Percentiles rank a stretch among this genome's conserved stretches.
These are phyloP conservation scores for Fusarium goolgardi DNA, from an alignment of 2,329 filamentous ascomycete genomes.

Conservation along the genomic window DNA sequence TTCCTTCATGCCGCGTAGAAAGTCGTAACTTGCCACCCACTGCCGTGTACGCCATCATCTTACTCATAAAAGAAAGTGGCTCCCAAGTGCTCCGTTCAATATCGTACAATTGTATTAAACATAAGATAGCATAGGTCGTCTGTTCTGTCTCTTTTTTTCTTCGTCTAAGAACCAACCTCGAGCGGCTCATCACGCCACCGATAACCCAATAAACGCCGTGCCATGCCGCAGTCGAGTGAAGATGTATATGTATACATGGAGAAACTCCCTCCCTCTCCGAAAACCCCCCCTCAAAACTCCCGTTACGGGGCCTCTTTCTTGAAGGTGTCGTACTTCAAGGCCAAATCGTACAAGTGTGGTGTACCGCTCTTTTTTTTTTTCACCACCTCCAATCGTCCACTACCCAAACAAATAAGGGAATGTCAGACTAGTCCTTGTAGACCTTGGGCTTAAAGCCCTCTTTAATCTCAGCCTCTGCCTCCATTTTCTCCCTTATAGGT, in stretches of 20 bases:
- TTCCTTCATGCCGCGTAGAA: background rate
- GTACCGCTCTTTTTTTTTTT: conserved; percentile 12
- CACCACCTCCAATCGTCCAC: background rate
- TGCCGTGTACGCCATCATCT: background rate
- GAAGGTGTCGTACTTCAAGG: background rate
- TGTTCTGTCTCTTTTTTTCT: conserved; percentile 46
- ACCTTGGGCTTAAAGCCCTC: conserved; percentile 96
- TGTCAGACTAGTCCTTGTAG: conserved; percentile 78
- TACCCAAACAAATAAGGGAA: background rate
- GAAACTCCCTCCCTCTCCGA: conserved; percentile 32
- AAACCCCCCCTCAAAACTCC: conserved; percentile 33
- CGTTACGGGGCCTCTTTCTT: conserved; percentile 6
- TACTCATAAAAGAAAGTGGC: background rate
- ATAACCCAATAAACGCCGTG: conserved; percentile 59
- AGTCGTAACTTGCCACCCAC: background rate
- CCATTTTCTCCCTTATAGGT: conserved; percentile 75
- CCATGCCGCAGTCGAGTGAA: conserved; percentile 67
- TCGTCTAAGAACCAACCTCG: conserved; percentile 50
- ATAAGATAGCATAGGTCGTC: conserved; percentile 45
- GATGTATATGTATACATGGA: conserved; percentile 59
- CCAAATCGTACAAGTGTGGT: conserved; percentile 41
- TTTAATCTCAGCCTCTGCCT: conserved; percentile 80
- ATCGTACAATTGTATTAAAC: conserved; percentile 48
- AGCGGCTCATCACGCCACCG: conserved; percentile 47
- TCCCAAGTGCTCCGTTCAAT: conserved; percentile 26